These are phyloP conservation scores for Trichomonas tenax DNA, from an alignment of 208 protist genomes.

Conservation along the genomic window DNA sequence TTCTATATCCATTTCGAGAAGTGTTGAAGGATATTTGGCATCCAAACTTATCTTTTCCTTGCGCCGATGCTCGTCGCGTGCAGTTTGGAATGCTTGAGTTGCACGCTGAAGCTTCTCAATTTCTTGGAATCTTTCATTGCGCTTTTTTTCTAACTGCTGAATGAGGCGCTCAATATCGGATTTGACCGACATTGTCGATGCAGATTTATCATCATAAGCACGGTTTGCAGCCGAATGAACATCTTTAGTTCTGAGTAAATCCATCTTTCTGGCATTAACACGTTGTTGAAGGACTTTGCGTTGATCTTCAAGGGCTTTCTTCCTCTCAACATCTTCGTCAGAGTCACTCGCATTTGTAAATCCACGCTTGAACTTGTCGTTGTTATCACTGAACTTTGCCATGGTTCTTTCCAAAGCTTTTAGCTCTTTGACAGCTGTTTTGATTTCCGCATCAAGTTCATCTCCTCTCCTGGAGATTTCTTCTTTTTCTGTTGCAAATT, in stretches of 20 bases:
- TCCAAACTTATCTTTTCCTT: neutral
- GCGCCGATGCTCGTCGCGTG: neutral
- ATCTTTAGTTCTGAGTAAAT: neutral
- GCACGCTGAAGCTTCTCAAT: neutral
- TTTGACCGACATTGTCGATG: neutral
- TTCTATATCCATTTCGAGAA: neutral
- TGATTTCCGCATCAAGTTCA: neutral
- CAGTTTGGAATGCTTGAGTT: neutral
- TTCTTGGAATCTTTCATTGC: neutral
- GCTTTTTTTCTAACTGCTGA: neutral
- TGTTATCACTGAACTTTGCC: neutral
- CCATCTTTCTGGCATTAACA: neutral
- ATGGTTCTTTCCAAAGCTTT: neutral
- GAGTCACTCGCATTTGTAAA: neutral
- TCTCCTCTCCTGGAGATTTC: neutral
- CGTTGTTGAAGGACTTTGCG: neutral
- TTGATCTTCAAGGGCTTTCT: neutral
- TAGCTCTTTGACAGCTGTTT: neutral
- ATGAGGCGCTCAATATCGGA: neutral
- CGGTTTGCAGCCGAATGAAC: neutral
- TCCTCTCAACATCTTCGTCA: neutral
- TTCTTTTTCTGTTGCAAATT: neutral
- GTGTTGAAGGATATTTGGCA: neutral
- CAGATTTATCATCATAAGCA: neutral
- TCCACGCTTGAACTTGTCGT: neutral